phyloP scores from a whole-genome alignment of 2,329 filamentous ascomycete genomes.

The Myriangium duriaei region DNA sequence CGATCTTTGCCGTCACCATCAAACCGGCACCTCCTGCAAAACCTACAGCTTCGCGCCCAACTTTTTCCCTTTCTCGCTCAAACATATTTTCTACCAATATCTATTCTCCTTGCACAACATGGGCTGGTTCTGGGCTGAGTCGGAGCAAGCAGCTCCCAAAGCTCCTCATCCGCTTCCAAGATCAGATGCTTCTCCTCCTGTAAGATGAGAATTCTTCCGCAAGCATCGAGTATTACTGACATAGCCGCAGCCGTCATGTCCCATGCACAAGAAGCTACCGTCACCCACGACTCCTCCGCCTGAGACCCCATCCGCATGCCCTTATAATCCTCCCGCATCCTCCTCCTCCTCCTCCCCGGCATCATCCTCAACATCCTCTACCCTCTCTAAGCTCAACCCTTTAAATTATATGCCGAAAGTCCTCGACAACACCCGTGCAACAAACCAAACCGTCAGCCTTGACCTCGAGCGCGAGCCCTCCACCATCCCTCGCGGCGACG shows the following conservation, averaged over 20 bases:
- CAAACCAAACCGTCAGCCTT: conserved; percentile 60
- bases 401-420: conserved; percentile 94
- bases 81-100: not conserved
- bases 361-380: conserved; percentile 29
- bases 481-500: conserved; percentile 77
- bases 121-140: conserved; percentile 62
- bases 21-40: no score
- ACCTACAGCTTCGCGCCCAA: no score
- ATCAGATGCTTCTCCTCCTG: conserved; percentile 41
- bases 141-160: conserved; percentile 25
- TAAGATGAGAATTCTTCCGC: no score
- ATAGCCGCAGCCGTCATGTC: conserved; percentile 50
- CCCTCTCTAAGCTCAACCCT: conserved; percentile 56
- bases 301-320: conserved; percentile 35
- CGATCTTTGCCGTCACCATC: no score
- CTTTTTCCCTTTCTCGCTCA: no score
- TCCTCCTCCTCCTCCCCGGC: conserved; percentile 22
- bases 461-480: conserved; percentile 72
- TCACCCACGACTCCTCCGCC: conserved; percentile 24
- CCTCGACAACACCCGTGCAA: conserved; percentile 62
- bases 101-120: conserved; percentile 28
- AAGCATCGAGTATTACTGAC: no score
- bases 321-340: conserved; percentile 30
- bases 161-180: conserved; percentile 37
- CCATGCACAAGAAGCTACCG: conserved; percentile 47